A percentile compares a stretch with the other conserved stretches of the same genome.
Evolutionary conservation across 1,139 yeast genomes (phyloP).

Genomic region (Nematodospora anomalae): DNA sequence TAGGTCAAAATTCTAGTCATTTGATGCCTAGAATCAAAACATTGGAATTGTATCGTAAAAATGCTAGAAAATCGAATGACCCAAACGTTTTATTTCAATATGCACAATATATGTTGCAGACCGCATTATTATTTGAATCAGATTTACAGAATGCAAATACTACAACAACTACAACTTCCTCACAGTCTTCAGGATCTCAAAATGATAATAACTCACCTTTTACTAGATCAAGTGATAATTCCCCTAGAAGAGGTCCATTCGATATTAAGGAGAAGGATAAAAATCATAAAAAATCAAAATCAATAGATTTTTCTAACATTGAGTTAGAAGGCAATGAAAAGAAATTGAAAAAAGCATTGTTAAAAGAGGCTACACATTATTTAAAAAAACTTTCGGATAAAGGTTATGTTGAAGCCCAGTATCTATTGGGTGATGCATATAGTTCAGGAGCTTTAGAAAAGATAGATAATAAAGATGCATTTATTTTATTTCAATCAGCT

Average conservation of each 20-base stretch:
- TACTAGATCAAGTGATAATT: conserved; percentile 23
- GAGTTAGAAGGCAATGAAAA: conserved; percentile 27
- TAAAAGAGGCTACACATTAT: conserved; percentile 75
- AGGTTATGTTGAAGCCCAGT: conserved; percentile 89
- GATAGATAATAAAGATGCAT: conserved; percentile 78
- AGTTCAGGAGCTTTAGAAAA: conserved; percentile 85
- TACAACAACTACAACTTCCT: conserved; percentile 10
- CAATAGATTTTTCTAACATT: conserved; percentile 24
- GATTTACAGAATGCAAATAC: conserved; percentile 11
- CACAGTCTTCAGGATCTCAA: conserved; percentile 16
- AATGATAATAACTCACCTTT: conserved; percentile 16
- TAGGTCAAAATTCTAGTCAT: conserved; percentile 50
- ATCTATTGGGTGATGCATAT: conserved; percentile 82
- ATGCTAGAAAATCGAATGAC: conserved; percentile 82
- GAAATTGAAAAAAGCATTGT: conserved; percentile 46
- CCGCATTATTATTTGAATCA: conserved; percentile 63
- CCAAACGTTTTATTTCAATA: conserved; percentile 85
- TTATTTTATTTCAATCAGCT: conserved; percentile 75
- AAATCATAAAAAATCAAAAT: conserved; percentile 21
- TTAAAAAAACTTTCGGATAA: conserved; percentile 73
- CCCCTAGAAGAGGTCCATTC: conserved; percentile 24
- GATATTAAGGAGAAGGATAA: conserved; percentile 14
- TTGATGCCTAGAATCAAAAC: conserved; percentile 82
- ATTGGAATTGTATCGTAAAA: conserved; percentile 80
- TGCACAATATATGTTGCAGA: conserved; percentile 88